phyloP scores from a whole-genome alignment of 202 grass and related monocot species.

The Zoysia matrella region DNA sequence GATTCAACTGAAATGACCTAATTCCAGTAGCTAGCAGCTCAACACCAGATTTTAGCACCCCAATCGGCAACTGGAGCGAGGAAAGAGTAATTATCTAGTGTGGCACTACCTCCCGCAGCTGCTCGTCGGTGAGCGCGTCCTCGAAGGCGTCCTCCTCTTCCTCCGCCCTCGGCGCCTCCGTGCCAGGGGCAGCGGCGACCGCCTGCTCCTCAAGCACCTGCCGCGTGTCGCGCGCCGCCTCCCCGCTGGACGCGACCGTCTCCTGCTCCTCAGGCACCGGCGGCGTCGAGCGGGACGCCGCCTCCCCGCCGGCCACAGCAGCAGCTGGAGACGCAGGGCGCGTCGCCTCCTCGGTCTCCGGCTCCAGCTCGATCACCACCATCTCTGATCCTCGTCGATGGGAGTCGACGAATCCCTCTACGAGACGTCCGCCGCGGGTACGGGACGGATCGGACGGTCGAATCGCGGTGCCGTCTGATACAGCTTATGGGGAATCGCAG shows the following conservation, averaged over 20 bases:
- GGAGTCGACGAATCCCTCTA: background rate
- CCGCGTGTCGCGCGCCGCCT: background rate
- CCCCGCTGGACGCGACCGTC: no score
- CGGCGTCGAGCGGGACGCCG: no score
- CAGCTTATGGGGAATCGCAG: no score
- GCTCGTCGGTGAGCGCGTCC: slow-evolving; percentile 92
- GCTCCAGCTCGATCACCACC: slow-evolving; percentile 83
- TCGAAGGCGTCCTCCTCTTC: slow-evolving; percentile 73
- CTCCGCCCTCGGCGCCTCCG: slow-evolving; percentile 18
- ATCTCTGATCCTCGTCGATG: slow-evolving; percentile 29
- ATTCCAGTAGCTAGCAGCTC: background rate
- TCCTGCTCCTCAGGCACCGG: no score
- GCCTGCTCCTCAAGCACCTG: background rate
- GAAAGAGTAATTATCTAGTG: background rate
- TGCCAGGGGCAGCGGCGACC: background rate
- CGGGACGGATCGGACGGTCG: no score
- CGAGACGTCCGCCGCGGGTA: no score
- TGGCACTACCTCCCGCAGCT: slow-evolving; percentile 70
- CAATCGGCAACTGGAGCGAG: background rate
- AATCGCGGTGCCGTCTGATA: no score
- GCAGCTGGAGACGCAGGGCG: background rate
- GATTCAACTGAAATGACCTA: background rate
- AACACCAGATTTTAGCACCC: slow-evolving; percentile 13
- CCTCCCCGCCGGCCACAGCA: no score
- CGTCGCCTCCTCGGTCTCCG: slow-evolving; percentile 14